A percentile compares a stretch with the other conserved stretches of the same genome.
phyloP scores from a whole-genome alignment of 805 yeast species.

The Metschnikowia sp. region DNA sequence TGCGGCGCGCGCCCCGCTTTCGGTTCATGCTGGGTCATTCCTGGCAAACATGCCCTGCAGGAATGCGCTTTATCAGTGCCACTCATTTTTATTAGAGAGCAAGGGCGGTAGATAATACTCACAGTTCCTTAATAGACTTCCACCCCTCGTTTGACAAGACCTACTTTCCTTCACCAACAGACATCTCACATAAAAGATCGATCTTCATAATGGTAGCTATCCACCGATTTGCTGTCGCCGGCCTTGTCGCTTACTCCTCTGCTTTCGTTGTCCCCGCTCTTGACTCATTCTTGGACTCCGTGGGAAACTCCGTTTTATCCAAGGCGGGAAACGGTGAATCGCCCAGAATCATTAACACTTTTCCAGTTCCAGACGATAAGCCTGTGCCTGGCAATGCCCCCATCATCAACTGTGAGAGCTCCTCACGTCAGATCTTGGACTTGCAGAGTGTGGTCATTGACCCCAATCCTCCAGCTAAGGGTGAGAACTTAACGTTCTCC shows the following conservation, averaged over 20 bases:
- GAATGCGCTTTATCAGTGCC: conserved; percentile 7
- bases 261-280: conserved; percentile 15
- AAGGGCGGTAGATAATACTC: background rate
- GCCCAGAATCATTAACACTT: conserved; percentile 10
- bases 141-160: background rate
- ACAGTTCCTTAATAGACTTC: background rate
- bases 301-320: conserved; percentile 7
- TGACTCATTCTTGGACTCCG: conserved; percentile 11
- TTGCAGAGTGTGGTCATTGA: conserved; percentile 55
- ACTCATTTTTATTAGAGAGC: conserved; percentile 2
- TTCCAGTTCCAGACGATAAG: conserved; percentile 37
- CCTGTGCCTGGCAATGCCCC: conserved; percentile 95
- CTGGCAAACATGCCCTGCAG: conserved; percentile 2
- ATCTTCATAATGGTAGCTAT: conserved; percentile 13
- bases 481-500: conserved; percentile 72
- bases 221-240: conserved; percentile 13
- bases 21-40: conserved; percentile 1
- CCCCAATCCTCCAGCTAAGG: conserved; percentile 90
- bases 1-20: conserved; percentile 7
- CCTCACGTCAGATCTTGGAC: conserved; percentile 58
- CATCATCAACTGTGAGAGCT: conserved; percentile 67
- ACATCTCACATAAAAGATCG: background rate
- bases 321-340: background rate
- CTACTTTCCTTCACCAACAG: background rate
- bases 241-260: conserved; percentile 12